A percentile compares a stretch with the other conserved stretches of the same genome.
Evolutionary conservation across 306 rosid species (phyloP).

Genomic region (Bauhinia variegata): DNA sequence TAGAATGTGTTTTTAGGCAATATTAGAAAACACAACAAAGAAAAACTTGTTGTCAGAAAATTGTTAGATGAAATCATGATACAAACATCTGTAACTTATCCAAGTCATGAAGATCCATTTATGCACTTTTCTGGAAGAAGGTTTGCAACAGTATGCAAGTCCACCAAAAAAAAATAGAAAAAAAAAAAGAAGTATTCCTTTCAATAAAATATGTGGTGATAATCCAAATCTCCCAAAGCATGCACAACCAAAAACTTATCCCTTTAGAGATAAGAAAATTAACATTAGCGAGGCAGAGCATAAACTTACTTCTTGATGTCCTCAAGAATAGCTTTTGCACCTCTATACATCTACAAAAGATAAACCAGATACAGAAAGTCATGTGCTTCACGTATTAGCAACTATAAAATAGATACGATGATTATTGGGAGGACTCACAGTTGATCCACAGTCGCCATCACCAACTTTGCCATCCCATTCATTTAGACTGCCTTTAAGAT

Average conservation of each 20-base stretch:
- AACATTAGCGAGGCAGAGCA: conserved; percentile 24
- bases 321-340: conserved; percentile 81
- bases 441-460: conserved; percentile 97
- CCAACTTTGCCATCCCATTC: conserved; percentile 97
- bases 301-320: conserved; percentile 70
- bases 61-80: not conserved
- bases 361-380: conserved; percentile 34
- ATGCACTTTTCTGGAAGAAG: not conserved
- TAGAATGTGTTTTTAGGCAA: no score
- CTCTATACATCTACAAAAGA: conserved; percentile 76
- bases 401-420: conserved; percentile 15
- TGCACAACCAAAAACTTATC: no score
- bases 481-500: conserved; percentile 65
- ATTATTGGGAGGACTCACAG: conserved; percentile 59
- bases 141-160: not conserved
- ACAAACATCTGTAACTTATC: not conserved
- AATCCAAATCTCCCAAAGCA: no score
- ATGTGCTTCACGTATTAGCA: conserved; percentile 30
- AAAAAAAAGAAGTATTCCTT: no score
- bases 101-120: not conserved
- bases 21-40: no score
- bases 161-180: not conserved
- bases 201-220: no score
- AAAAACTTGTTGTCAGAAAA: not conserved
- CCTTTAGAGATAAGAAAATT: not conserved